Conservation (phyloP, 108 stramenopile genomes). For the Aureococcus anophagefferens region DNA sequence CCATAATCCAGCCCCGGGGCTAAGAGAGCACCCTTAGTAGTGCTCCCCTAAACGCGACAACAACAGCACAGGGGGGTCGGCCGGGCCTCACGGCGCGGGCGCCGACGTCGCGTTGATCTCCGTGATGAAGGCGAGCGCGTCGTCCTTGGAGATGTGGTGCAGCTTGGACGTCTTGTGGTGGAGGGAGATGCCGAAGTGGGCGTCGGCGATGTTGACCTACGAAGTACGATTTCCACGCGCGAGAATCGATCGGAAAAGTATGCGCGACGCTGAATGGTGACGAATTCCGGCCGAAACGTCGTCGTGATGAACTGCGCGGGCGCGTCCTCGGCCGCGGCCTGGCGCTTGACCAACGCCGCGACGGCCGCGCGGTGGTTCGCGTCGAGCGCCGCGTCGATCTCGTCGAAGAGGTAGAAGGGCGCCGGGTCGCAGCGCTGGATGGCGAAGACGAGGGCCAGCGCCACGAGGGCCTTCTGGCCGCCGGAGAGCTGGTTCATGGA, state of each 20-base stretch:
- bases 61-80: too few relatives aligned
- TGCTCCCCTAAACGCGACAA: too few relatives aligned
- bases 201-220: neutral
- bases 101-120: neutral
- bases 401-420: constrained; percentile 98
- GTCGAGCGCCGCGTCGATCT: constrained; percentile 93
- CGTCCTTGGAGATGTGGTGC: neutral
- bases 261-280: constrained; percentile 73
- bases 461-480: constrained; percentile 98
- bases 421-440: constrained; percentile 97
- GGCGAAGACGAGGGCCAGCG: constrained; percentile 96
- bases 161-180: neutral
- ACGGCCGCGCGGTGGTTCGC: constrained; percentile 86
- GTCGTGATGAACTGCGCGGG: constrained; percentile 97
- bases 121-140: neutral
- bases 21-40: too few relatives aligned
- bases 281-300: constrained; percentile 96
- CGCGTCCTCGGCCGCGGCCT: constrained; percentile 73
- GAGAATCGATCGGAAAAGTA: too few relatives aligned
- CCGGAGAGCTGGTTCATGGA: constrained; percentile 89
- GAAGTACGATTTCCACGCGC: too few relatives aligned
- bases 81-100: too few relatives aligned
- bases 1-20: too few relatives aligned
- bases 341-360: constrained; percentile 83
- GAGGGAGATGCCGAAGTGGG: neutral